Evolutionary conservation across 2,329 filamentous ascomycete species (phyloP), one percentile per base, ranked within the genome.

Genomic region (Fusarium mangiferae): DNA sequence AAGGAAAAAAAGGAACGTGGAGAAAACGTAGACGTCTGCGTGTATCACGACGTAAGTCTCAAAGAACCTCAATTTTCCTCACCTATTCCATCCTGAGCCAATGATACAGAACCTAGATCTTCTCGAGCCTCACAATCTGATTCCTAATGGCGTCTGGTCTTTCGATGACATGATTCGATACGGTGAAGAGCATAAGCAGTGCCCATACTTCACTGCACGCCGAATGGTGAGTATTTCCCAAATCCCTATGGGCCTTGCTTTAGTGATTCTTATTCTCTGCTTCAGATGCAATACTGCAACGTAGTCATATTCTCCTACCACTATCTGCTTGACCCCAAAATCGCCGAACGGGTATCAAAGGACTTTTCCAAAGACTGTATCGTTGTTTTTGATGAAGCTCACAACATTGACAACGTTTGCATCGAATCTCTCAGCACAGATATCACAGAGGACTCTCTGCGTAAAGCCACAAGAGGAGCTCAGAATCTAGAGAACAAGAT

Each of bases 241-340:
- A 52, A 24, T 22, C 24, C 33, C 14, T 20, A 12, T 20, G 26
- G 24, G 26, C 11, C 20, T 9, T 24, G 12, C 24, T 14, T n/a
- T 30, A 48, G 28, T 26, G 24, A 26, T 42, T 33, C 39, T 62
- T 33, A 52, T 35, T 17, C 68, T 35, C 20, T 42, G 44, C 38
- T 14, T 38, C 74, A 95, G 93, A 98, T 99, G 96, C 93, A 96
- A 78, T 98, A 95, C 80, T 99, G 96, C 88, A 98, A 99, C 81
- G 95, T 99, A 80, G 98, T 99, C 79, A 99, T 99, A 76, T 99
- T 99, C 85, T 99, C 96, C 1, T 99, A 99, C 80, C 96, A 99
- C 83, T 99, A 99, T 80, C 90, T 99, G 7, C 90, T 99, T 22
- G 97, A 99, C 78, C 96, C 96, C 6, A 99, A 99, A 82, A 99